Base-by-base conservation (phyloP, 306 rosid genomes). In the Medicago ruthenica region DNA sequence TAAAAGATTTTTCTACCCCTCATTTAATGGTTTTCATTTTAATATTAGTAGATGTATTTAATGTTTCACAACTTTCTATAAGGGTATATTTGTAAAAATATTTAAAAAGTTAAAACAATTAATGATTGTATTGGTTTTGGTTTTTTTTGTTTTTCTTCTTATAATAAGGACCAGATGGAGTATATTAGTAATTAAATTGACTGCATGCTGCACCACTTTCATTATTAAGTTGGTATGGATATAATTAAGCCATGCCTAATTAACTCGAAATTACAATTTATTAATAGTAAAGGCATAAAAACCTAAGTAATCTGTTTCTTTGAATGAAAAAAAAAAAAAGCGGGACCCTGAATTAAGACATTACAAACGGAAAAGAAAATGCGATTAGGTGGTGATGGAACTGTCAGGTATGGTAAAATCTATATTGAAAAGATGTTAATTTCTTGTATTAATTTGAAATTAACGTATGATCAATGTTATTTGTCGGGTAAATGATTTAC, bases 201-300 rank as follows among this genome's bases (percentile, higher is more conserved):
- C 34, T 17, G 70, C 79, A 71, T 75, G 82, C 71, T 44, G 11
- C 53, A 41, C 34, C 69, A 37, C 37, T 41, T 70, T 75, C 66
- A 71, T 71, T 22, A 53, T 61, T 74, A 66, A 60, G n/a, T 67
- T 72, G 13, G 9, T 34, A 57, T 69, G 31, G n/a, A 3, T 8
- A 47, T 3, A n/a, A 22, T 58, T 58, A 60, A 51, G n/a, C 20
- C 13, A 65, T 4, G 16, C 21, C 41, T 75, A 39, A 75, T 48
- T 27, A 62, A 14, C 4, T 59, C 6, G 3, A 15, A 68, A 37
- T 80, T 60, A 68, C 42, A n/a, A 42, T 27, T 60, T 42, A 22
- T 48, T 21, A 41, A 16, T 6, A 31, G 20, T 18, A 18, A 54
- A 18, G 22, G 14, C 13, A 54, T 54, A 54, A 16, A 4, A 53